A percentile compares a stretch with the other conserved stretches of the same genome.
Conservation (phyloP, 208 protist species). For the Crithidia thermophila region DNA sequence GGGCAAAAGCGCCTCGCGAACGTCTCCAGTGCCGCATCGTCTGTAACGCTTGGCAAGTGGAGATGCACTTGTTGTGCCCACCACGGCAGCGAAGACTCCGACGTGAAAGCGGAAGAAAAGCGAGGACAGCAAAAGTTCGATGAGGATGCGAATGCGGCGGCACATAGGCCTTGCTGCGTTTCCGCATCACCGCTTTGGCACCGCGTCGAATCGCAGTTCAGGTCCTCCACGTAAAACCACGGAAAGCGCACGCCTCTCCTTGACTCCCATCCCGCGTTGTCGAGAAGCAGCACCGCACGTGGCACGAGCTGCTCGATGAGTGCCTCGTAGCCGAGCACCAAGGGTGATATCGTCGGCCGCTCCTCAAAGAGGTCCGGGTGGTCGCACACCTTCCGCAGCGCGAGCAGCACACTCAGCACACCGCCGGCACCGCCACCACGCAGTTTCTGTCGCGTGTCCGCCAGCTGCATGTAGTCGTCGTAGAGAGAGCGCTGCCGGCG, state of each 20-base stretch:
- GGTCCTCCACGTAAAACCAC: slow-evolving; percentile 24
- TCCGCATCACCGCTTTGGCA: background rate
- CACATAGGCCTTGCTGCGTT: background rate
- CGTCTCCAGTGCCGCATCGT: background rate
- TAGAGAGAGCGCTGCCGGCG: slow-evolving; percentile 95
- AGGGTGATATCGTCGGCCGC: slow-evolving; percentile 69
- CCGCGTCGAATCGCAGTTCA: slow-evolving; percentile 23
- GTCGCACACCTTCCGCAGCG: slow-evolving; percentile 98
- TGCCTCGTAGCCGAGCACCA: slow-evolving; percentile 55
- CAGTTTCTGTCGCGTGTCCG: slow-evolving; percentile 72
- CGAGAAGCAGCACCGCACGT: slow-evolving; percentile 46
- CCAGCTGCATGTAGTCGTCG: slow-evolving; percentile 97
- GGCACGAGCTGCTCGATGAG: slow-evolving; percentile 46
- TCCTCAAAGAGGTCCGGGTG: slow-evolving; percentile 97
- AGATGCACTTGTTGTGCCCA: slow-evolving; percentile 3
- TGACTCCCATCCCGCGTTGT: slow-evolving; percentile 31
- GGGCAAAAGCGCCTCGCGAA: slow-evolving; percentile 22
- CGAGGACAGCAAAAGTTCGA: background rate
- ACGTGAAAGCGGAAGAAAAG: background rate
- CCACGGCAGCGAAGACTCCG: slow-evolving; percentile 10
- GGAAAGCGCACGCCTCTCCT: slow-evolving; percentile 31
- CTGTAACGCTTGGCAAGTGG: background rate
- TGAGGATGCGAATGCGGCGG: background rate
- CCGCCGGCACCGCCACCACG: slow-evolving; percentile 61
- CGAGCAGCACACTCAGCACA: slow-evolving; percentile 95